Base-by-base conservation (phyloP, 768 basidiomycete genomes). In the Tephrocybe rancida region DNA sequence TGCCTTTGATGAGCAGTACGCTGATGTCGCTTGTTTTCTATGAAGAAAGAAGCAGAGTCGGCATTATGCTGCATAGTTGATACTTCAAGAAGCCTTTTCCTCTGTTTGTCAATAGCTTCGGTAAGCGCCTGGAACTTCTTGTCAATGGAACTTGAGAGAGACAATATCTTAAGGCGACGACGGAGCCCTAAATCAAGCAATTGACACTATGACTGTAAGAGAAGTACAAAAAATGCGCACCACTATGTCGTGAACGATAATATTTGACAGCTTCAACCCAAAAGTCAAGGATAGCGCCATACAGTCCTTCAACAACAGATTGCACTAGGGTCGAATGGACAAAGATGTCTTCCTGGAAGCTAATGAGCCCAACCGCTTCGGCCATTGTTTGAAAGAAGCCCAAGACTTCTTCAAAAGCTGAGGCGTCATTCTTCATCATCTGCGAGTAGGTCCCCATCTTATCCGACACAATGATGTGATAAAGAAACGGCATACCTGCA, bases 231-330 rank as follows among this genome's bases (percentile, higher is more conserved):
- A 9, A 16, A 16, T 48, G 22, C 26, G 29, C 27, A 51, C 50
- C 49, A 19, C 45, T 34, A 19, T 34, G 16, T 25, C 21, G 52
- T 9, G 45, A 34, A n/a, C 46, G 46, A 42, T 52, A 56, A 21
- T 56, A 43, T 14, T 48, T 52, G 1, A n/a, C 49, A 7, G 55
- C 55, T 24, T 46, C 25, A 13, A 51, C 55, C 55, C 55, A 56
- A 21, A 56, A 56, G 9, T 52, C 21, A 2, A 56, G 18, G 5
- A 56, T 56, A 5, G 55, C 38, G 37, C 13, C 14, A 44, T 56
- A 56, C 16, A 56, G 10, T 9, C 19, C 34, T 21, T 56, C 55
- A 11, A 52, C 34, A 6, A 49, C 55, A 3, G 55, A 44, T 26
- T 43, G 34, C 2, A 56, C 42, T 1, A 52, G 44, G 25, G 32